Evolutionary conservation across 176 grass and related monocot species (phyloP).

Genomic region (barley (Hordeum vulgare)): DNA sequence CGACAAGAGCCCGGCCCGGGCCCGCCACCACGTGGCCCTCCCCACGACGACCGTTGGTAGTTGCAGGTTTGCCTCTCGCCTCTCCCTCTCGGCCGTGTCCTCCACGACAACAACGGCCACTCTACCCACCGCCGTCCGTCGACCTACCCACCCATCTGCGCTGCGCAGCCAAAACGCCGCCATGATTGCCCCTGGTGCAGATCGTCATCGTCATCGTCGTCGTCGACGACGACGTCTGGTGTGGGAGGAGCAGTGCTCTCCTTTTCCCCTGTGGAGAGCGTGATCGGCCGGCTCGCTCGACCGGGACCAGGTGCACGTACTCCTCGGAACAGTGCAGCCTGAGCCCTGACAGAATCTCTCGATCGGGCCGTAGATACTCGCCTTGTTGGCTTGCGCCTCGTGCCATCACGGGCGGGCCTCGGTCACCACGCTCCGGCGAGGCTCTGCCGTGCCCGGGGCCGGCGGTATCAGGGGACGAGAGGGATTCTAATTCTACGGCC

Average conservation of each 20-base stretch:
- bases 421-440: too few species aligned
- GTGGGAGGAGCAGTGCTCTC: neutral
- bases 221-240: too few species aligned
- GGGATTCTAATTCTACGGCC: too few species aligned
- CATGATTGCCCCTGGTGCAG: neutral
- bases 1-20: neutral
- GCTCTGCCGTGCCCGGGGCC: too few species aligned
- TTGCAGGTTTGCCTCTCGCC: neutral
- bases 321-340: too few species aligned
- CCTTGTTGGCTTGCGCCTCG: neutral
- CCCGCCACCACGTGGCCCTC: conserved; percentile 13
- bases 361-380: neutral
- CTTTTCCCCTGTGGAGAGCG: too few species aligned
- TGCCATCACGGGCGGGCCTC: neutral
- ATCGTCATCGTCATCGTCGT: neutral
- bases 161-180: neutral
- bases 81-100: neutral
- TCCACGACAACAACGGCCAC: neutral
- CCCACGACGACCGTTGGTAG: conserved; percentile 53
- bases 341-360: neutral
- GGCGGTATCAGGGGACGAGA: too few species aligned
- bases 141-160: neutral
- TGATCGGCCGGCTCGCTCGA: too few species aligned
- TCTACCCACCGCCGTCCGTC: neutral
- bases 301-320: too few species aligned